A percentile compares a stretch with the other conserved stretches of the same genome.
Conservation (phyloP, 768 basidiomycete species). For the Auriscalpium vulgare region DNA sequence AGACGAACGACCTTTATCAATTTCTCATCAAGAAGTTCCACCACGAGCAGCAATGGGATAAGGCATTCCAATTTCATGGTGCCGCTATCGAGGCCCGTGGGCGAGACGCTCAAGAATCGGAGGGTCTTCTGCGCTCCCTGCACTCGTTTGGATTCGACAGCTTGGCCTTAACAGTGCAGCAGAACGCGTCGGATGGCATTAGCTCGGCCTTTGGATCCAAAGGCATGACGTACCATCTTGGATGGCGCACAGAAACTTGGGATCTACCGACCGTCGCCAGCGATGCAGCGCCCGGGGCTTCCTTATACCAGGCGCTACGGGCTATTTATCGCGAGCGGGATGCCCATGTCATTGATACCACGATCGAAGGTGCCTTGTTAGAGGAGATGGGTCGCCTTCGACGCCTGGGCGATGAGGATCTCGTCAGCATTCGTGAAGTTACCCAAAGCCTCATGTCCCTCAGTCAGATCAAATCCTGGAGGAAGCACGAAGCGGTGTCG, state of each 20-base stretch:
- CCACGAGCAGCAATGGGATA: constrained; percentile 90
- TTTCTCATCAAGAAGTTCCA: constrained; percentile 82
- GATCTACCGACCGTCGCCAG: constrained; percentile 67
- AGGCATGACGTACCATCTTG: constrained; percentile 66
- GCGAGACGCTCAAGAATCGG: constrained; percentile 33
- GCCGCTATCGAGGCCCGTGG: constrained; percentile 66
- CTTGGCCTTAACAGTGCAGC: constrained; percentile 69
- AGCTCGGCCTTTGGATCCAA: constrained; percentile 25
- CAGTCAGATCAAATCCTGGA: constrained; percentile 67
- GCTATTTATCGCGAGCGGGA: constrained; percentile 79
- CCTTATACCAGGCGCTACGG: constrained; percentile 73
- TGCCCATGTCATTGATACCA: constrained; percentile 34
- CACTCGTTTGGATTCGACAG: constrained; percentile 87
- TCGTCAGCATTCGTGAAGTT: constrained; percentile 65
- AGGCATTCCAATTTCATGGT: constrained; percentile 85
- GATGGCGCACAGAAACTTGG: constrained; percentile 95
- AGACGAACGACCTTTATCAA: constrained; percentile 64
- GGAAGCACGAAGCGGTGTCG: constrained; percentile 27
- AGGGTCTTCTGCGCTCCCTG: constrained; percentile 71
- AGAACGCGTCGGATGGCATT: constrained; percentile 30
- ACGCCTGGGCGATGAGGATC: constrained; percentile 66
- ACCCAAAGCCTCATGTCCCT: constrained; percentile 74
- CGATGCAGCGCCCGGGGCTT: constrained; percentile 39
- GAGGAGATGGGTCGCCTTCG: constrained; percentile 61
- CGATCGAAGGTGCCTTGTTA: constrained; percentile 42